These are phyloP conservation scores for Craterostigma plantagineum DNA, from an alignment of 257 asterid genomes.

Conservation along the genomic window DNA sequence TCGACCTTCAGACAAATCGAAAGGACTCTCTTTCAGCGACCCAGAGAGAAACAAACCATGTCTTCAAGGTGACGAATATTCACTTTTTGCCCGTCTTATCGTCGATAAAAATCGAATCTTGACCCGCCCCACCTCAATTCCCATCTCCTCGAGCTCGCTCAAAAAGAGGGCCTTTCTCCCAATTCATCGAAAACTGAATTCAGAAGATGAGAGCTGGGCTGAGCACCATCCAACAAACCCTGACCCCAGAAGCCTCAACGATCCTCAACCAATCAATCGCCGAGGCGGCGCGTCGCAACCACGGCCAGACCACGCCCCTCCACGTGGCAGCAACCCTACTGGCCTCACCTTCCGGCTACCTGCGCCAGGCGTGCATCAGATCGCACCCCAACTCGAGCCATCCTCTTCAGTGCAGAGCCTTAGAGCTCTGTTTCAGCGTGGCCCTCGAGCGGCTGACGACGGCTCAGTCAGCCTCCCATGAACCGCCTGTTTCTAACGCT, in stretches of 20 bases:
- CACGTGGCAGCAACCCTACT: constrained; percentile 92
- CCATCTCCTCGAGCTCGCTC: neutral
- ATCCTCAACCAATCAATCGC: constrained; percentile 69
- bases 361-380: constrained; percentile 77
- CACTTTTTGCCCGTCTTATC: too few relatives aligned
- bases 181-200: constrained; percentile 1
- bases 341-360: constrained; percentile 56
- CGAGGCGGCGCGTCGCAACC: constrained; percentile 71
- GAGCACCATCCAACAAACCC: constrained; percentile 75
- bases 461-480: constrained; percentile 40
- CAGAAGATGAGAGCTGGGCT: constrained; percentile 69
- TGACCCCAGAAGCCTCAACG: constrained; percentile 70
- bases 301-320: constrained; percentile 86
- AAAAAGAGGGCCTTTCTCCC: constrained; percentile 1
- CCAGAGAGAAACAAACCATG: too few relatives aligned
- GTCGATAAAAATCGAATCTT: too few relatives aligned
- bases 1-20: too few relatives aligned
- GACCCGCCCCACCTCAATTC: constrained; percentile 2
- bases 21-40: too few relatives aligned
- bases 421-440: constrained; percentile 81
- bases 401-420: constrained; percentile 88
- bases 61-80: too few relatives aligned
- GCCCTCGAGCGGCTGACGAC: constrained; percentile 77
- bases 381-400: constrained; percentile 90
- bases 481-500: constrained; percentile 64